Base-by-base conservation (phyloP, 2,329 filamentous ascomycete genomes). In the Monilinia fructicola region DNA sequence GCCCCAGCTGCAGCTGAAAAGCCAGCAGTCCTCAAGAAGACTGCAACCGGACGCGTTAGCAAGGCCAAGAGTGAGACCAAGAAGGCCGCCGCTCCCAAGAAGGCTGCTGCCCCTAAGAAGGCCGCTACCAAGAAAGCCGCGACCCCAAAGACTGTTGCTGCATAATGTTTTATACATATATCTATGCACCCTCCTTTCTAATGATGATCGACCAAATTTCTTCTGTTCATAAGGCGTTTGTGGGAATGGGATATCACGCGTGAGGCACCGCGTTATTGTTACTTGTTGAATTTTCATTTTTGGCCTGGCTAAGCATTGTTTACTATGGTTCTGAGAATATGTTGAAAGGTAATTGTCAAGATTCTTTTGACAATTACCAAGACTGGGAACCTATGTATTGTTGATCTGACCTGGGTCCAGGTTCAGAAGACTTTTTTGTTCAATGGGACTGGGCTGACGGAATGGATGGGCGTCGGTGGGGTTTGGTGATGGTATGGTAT, bases 1-100 rank as follows among this genome's bases (percentile, higher is more conserved):
- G 86, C 87, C 35, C 86, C 87, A 67, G 88, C 88, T 71, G 82
- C 90, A 60, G 84, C 85, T 67, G 85, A 89, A 67, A 84, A 87
- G 76, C 81, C 84, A 69, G 83, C 85, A 72, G 83, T 88, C 44
- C 79, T 89, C 46, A 81, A 83, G 75, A 90, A 88, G 83, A 91
- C 89, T 77, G 90, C 90, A 82, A 89, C 87, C 50, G 89, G 89
- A 54, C 87, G 89, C 69, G 86, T 90, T 72, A 88, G 85, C 75
- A 91, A 90, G 59, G 76, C 90, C 72, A 75, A 74, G 71, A 77
- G 79, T 48, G 78, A 82, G 62, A 78, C 80, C 68, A 84, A 84
- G 77, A 79, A 78, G 72, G 67, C 72, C 12, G 76, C 78, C 21
- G 71, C 73, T 7, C 69, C 75, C 3, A 77, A 76, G 72, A 73